Evolutionary conservation across 2,329 filamentous ascomycete species (phyloP).

Genomic region (Cladosporium sp.): DNA sequence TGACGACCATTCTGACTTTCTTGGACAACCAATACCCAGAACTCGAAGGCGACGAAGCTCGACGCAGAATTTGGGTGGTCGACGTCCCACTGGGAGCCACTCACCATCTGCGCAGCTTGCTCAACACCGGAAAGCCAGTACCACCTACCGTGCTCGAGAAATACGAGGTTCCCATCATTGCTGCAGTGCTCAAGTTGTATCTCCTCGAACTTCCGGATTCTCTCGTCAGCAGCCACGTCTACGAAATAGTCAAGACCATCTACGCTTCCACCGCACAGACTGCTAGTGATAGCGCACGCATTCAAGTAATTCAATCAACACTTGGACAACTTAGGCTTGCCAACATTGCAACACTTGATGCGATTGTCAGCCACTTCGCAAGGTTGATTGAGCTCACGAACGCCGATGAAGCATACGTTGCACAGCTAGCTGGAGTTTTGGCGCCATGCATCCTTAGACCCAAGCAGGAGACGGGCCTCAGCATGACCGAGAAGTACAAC

Average conservation of each 20-base stretch:
- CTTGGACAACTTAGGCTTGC: slow-evolving; percentile 91
- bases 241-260: slow-evolving; percentile 97
- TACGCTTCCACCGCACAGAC: slow-evolving; percentile 82
- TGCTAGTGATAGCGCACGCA: slow-evolving; percentile 71
- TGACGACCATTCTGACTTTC: slow-evolving; percentile 92
- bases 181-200: slow-evolving; percentile 89
- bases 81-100: slow-evolving; percentile 84
- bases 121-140: slow-evolving; percentile 86
- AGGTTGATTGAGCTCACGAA: slow-evolving; percentile 95
- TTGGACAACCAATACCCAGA: slow-evolving; percentile 97
- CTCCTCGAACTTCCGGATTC: slow-evolving; percentile 95
- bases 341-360: slow-evolving; percentile 98
- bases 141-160: slow-evolving; percentile 75
- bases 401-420: slow-evolving; percentile 82
- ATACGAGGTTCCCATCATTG: slow-evolving; percentile 92
- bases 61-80: slow-evolving; percentile 88
- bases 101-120: slow-evolving; percentile 75
- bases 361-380: slow-evolving; percentile 97
- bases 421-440: slow-evolving; percentile 70
- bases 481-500: slow-evolving; percentile 91
- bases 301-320: slow-evolving; percentile 92
- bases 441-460: slow-evolving; percentile 87
- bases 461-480: slow-evolving; percentile 81
- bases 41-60: slow-evolving; percentile 90
- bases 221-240: slow-evolving; percentile 96